phyloP scores from a whole-genome alignment of 2,329 filamentous ascomycete species.

The Beauveria sp. region DNA sequence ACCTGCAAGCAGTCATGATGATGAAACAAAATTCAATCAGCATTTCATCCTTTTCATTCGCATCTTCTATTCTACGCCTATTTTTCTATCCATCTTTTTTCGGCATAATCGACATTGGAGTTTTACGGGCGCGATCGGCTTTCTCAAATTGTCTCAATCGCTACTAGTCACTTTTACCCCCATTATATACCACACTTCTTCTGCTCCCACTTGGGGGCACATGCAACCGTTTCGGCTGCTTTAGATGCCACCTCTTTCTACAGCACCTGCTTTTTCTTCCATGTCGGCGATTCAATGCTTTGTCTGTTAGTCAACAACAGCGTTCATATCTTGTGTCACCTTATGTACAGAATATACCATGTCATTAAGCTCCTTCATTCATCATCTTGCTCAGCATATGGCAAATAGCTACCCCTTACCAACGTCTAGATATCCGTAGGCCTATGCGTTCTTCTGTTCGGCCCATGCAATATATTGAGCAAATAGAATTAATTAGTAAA shows the following conservation, averaged over 20 bases:
- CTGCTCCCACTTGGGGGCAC: neutral
- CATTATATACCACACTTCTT: neutral
- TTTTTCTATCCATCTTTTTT: neutral
- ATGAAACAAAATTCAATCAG: neutral
- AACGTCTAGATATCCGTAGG: neutral
- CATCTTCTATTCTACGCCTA: neutral
- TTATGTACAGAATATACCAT: slow-evolving; percentile 3
- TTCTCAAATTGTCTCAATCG: neutral
- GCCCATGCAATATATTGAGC: neutral
- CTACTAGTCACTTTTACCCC: neutral
- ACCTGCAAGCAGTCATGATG: neutral
- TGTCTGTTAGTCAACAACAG: neutral
- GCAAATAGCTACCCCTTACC: neutral
- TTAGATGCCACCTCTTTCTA: neutral
- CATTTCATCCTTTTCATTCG: neutral
- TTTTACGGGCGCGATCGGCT: slow-evolving; percentile 1
- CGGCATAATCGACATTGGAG: slow-evolving; percentile 3
- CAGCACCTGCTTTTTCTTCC: neutral
- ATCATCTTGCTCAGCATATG: neutral
- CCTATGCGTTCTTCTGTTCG: neutral
- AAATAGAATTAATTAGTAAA: neutral
- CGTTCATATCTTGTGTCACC: neutral
- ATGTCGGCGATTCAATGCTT: neutral
- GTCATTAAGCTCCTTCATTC: neutral
- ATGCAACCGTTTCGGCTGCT: neutral